Conservation (phyloP, 441 rosid species). For the Daphne laureola region DNA sequence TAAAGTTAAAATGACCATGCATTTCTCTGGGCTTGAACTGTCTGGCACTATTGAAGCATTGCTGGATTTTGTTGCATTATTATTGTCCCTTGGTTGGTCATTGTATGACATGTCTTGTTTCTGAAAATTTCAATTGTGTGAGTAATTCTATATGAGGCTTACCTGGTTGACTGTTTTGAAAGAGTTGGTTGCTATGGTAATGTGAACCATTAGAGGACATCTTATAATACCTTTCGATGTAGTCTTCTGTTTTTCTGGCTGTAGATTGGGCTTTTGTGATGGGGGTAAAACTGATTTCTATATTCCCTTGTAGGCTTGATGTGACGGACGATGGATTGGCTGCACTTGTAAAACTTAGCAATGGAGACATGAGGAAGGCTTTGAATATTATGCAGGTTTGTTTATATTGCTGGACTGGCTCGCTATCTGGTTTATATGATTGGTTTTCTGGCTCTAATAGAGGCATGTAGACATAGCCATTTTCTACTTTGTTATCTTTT, state of each 20-base stretch:
- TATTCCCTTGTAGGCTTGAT: slow-evolving; percentile 52
- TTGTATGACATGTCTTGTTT: background rate
- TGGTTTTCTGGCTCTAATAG: slow-evolving; percentile 1
- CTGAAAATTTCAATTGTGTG: no score
- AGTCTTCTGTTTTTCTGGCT: slow-evolving; percentile 8
- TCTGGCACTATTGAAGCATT: no score
- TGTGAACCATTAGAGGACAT: no score
- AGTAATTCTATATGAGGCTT: no score
- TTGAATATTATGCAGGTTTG: slow-evolving; percentile 89
- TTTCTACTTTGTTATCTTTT: no score
- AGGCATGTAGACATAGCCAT: background rate
- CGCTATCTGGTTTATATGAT: background rate
- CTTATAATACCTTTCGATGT: background rate
- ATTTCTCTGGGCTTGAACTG: no score
- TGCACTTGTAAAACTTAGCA: slow-evolving; percentile 85
- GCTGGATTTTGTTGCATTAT: no score
- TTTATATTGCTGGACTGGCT: slow-evolving; percentile 9
- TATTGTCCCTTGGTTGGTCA: background rate
- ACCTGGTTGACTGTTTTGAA: no score
- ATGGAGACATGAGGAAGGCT: slow-evolving; percentile 99
- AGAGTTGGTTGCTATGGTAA: no score
- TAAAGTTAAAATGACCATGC: no score
- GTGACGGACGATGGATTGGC: slow-evolving; percentile 69
- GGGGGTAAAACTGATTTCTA: background rate
- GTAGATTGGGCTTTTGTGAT: slow-evolving; percentile 2